A percentile compares a stretch with the other conserved stretches of the same genome.
Evolutionary conservation across 2,329 filamentous ascomycete species (phyloP).

Genomic region (Saccharata proteae): DNA sequence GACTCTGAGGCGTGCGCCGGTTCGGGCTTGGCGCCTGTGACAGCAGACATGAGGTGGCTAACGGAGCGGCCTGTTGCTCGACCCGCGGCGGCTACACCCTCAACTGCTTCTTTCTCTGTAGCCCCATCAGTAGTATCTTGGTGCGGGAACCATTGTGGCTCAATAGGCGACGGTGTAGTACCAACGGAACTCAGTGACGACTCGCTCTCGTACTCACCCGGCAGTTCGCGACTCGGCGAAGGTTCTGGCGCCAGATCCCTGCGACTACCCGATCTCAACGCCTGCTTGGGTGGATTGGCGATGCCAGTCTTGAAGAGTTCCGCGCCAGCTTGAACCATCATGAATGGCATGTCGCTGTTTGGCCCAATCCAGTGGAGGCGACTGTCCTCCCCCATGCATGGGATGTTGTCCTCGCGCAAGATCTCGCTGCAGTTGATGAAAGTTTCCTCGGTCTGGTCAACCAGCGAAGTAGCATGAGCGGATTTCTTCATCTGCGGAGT

Average conservation of each 20-base stretch:
- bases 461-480: slow-evolving; percentile 12
- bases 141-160: too few species aligned
- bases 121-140: too few species aligned
- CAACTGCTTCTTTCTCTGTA: too few species aligned
- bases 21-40: too few species aligned
- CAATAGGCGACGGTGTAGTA: too few species aligned
- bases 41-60: too few species aligned
- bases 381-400: slow-evolving; percentile 15
- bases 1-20: not conserved
- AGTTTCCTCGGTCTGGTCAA: slow-evolving; percentile 11
- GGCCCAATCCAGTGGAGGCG: slow-evolving; percentile 19
- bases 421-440: slow-evolving; percentile 12
- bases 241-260: not conserved
- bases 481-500: slow-evolving; percentile 15
- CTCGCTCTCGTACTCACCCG: not conserved
- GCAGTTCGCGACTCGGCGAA: not conserved
- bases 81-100: too few species aligned
- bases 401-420: slow-evolving; percentile 16
- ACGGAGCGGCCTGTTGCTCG: too few species aligned
- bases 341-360: slow-evolving; percentile 16
- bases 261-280: not conserved
- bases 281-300: not conserved
- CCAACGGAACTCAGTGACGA: not conserved
- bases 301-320: slow-evolving; percentile 8
- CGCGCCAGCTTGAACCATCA: slow-evolving; percentile 17